Conservation (phyloP, 2,329 filamentous ascomycete species). For the Cercospora sojina region DNA sequence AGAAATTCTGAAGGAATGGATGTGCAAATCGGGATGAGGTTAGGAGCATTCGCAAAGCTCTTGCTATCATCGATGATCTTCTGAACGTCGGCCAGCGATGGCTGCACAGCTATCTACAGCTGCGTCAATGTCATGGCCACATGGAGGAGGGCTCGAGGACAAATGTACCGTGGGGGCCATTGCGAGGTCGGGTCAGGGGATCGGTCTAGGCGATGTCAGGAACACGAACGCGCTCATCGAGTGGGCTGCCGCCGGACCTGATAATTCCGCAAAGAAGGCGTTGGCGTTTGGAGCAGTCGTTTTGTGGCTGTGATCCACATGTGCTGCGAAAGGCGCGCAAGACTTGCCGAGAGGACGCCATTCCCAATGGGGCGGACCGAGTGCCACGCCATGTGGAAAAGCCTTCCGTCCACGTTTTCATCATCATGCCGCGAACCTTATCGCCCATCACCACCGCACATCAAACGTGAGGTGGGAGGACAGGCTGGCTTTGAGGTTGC, state of each 20-base stretch:
- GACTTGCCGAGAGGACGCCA: background rate
- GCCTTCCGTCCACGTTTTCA: constrained; percentile 6
- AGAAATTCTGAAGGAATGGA: constrained; percentile 89
- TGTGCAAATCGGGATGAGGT: constrained; percentile 77
- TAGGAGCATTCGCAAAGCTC: constrained; percentile 60
- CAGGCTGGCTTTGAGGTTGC: constrained; percentile 10
- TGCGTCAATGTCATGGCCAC: constrained; percentile 8
- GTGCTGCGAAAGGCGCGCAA: background rate
- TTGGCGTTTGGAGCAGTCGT: background rate
- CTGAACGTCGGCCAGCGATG: constrained; percentile 60
- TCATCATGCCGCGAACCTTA: constrained; percentile 2
- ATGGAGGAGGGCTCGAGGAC: constrained; percentile 3
- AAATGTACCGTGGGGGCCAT: constrained; percentile 19
- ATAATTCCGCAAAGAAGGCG: background rate
- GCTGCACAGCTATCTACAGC: constrained; percentile 52
- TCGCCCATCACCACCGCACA: constrained; percentile 9
- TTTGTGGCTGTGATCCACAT: background rate
- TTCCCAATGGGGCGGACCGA: background rate
- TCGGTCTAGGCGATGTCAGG: constrained; percentile 36
- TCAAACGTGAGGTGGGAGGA: constrained; percentile 5
- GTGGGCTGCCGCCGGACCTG: constrained; percentile 8
- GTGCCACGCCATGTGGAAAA: constrained; percentile 1
- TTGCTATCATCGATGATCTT: constrained; percentile 55
- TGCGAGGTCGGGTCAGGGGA: constrained; percentile 25
- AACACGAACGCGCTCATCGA: constrained; percentile 33